Evolutionary conservation across 1,284 basidiomycete genomes (phyloP).

Genomic region (Cutaneotrichosporon dermatis): DNA sequence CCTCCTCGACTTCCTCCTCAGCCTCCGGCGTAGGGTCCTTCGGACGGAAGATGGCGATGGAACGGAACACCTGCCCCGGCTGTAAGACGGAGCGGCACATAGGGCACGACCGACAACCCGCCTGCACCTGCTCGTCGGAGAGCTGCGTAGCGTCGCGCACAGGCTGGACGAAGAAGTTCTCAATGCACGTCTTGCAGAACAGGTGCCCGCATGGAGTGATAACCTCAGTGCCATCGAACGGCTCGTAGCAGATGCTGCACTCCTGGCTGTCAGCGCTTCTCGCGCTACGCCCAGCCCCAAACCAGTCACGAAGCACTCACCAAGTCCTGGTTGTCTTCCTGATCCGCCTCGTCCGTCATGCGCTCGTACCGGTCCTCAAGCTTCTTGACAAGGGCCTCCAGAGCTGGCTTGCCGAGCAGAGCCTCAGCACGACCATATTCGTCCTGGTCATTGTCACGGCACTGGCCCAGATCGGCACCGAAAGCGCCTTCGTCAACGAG

Average conservation of each 20-base stretch:
- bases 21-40: conserved; percentile 2
- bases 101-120: conserved; percentile 39
- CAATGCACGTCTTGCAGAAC: conserved; percentile 41
- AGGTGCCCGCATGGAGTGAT: conserved; percentile 43
- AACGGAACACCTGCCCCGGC: conserved; percentile 33
- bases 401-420: conserved; percentile 23
- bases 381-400: conserved; percentile 26
- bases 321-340: conserved; percentile 10
- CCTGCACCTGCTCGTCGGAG: conserved; percentile 28
- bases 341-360: conserved; percentile 10
- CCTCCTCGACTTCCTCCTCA: conserved; percentile 10
- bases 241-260: conserved; percentile 43
- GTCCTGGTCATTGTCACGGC: conserved; percentile 21
- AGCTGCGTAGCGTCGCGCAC: conserved; percentile 23
- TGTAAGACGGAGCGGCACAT: conserved; percentile 39
- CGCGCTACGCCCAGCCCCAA: no score
- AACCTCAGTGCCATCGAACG: conserved; percentile 30
- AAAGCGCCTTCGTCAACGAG: conserved; percentile 36
- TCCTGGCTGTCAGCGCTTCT: conserved; percentile 9
- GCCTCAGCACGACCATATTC: conserved; percentile 31
- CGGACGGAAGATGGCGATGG: conserved; percentile 38
- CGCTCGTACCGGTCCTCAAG: conserved; percentile 29
- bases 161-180: conserved; percentile 32
- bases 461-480: conserved; percentile 16
- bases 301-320: conserved; percentile 4